A percentile compares a stretch with the other conserved stretches of the same genome.
phyloP scores from a whole-genome alignment of 805 yeast genomes.

The Yamadazyma nakazawae region DNA sequence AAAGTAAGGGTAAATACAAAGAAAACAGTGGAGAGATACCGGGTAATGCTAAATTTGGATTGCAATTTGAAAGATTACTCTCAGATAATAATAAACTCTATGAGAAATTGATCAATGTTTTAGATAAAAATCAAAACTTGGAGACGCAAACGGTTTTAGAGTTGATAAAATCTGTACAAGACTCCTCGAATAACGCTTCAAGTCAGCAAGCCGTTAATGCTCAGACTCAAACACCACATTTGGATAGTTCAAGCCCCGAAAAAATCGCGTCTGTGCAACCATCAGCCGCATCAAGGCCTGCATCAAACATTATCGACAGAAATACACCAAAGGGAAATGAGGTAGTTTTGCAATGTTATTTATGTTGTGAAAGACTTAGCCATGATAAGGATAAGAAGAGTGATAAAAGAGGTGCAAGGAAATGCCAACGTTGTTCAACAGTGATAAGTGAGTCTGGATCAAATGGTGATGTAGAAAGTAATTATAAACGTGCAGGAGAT shows the following conservation, averaged over 20 bases:
- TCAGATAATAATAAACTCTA: constrained; percentile 6
- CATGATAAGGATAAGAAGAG: background rate
- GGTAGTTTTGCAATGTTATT: constrained; percentile 17
- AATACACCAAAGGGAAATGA: background rate
- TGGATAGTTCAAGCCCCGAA: background rate
- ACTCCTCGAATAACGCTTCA: background rate
- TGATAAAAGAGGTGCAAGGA: constrained; percentile 6
- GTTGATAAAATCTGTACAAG: background rate
- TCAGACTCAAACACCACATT: background rate
- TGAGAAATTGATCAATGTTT: constrained; percentile 3
- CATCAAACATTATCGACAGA: background rate
- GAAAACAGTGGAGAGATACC: background rate
- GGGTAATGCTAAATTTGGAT: background rate
- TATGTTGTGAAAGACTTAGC: constrained; percentile 15
- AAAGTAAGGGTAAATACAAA: constrained; percentile 1
- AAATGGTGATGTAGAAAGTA: background rate
- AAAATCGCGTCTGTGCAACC: background rate
- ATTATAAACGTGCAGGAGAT: background rate
- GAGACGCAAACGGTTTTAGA: background rate
- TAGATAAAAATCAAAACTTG: background rate
- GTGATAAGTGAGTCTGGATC: constrained; percentile 8
- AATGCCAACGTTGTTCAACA: constrained; percentile 15
- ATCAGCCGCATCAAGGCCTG: constrained; percentile 6
- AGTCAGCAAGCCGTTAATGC: background rate
- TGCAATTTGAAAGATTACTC: constrained; percentile 1